Base-by-base conservation (phyloP, 2,329 filamentous ascomycete genomes). In the Penicillium sp. region DNA sequence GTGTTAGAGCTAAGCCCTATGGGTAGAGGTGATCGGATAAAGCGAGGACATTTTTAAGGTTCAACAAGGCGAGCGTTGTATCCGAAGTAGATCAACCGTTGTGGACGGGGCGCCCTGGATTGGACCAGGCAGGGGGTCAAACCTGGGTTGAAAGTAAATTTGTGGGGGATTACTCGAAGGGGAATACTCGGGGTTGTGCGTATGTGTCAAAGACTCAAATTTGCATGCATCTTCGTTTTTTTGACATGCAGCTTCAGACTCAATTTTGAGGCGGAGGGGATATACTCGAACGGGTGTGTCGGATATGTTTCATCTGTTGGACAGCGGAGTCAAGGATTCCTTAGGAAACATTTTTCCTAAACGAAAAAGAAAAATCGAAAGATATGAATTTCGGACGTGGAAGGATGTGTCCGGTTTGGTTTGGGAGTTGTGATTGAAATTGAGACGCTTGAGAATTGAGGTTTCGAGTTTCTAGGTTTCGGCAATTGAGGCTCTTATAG, bases 41-140 rank as follows among this genome's bases (percentile, higher is more conserved):
- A 45, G 28, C 28, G 26, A 19, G 24, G 24, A 3, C 18, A 7
- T 33, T n/a, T 14, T 29, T 45, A 31, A 31, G 13, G 42, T 29
- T 45, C n/a, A 21, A 10, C 16, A 31, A 9, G 42, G n/a, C 42
- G 42, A 45, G 26, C 26, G 42, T 45, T 45, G 28, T n/a, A 13
- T 26, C 42, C 42, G 42, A 45, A 24, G 42, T 19, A 45, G 42
- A 45, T 45, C 42, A 45, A 19, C 42, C 42, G 42, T 45, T 31
- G 16, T 45, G 26, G n/a, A 29, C 16, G 11, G n/a, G 11, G 37
- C 5, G n/a, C 42, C 14, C 16, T 29, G n/a, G 21, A 9, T 31
- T 21, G 24, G 28, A 10, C 14, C n/a, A 11, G 21, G n/a, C 10
- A 16, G 14, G 14, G 5, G 16, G n/a, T 3, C 18, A 29, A 13